Evolutionary conservation across 2,329 filamentous ascomycete species (phyloP).

Genomic region (Penicillium brevicompactum): DNA sequence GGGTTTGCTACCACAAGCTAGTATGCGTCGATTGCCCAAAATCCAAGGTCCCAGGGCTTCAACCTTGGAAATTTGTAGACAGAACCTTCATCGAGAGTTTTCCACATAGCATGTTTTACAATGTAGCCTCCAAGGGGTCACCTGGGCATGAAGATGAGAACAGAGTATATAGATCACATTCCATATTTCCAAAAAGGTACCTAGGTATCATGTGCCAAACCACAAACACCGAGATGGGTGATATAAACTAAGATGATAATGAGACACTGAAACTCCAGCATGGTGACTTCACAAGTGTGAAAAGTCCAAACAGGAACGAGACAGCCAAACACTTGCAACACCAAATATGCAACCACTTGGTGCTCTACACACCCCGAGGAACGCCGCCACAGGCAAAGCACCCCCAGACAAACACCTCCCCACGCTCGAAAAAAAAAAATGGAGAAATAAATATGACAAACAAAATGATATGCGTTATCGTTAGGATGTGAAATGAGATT

Average conservation of each 20-base stretch:
- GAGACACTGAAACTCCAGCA: conserved; percentile 4
- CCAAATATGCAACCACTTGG: conserved; percentile 25
- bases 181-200: conserved; percentile 10
- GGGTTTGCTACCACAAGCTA: too few species aligned
- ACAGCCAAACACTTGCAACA: conserved; percentile 14
- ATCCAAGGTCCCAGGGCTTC: too few species aligned
- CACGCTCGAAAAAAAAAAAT: conserved; percentile 11
- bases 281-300: not conserved
- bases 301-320: not conserved
- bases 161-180: conserved; percentile 8
- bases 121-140: not conserved
- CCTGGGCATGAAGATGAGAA: not conserved
- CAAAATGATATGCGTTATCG: conserved; percentile 21
- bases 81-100: too few species aligned
- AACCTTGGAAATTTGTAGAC: too few species aligned
- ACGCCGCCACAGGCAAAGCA: conserved; percentile 10
- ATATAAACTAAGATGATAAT: not conserved
- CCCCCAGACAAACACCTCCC: conserved; percentile 11
- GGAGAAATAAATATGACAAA: conserved; percentile 12
- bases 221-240: conserved; percentile 21
- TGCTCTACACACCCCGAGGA: conserved; percentile 15
- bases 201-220: conserved; percentile 18
- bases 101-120: too few species aligned
- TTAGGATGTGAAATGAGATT: conserved; percentile 18
- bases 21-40: too few species aligned